phyloP scores from a whole-genome alignment of 192 early-diverging fungal genomes.

The Spizellomyces sp. region DNA sequence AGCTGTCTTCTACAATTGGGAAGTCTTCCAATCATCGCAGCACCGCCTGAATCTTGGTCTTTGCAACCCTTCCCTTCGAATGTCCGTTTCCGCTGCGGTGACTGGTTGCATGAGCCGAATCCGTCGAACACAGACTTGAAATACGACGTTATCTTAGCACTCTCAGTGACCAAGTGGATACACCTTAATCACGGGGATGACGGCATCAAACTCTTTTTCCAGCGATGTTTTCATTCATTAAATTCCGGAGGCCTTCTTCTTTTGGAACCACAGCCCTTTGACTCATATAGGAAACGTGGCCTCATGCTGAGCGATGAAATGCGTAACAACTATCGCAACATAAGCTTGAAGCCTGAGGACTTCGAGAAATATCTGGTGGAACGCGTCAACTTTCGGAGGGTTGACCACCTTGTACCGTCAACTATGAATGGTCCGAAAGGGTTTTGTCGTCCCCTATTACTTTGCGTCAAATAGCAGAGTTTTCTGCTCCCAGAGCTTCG shows the following conservation, averaged over 20 bases:
- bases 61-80: constrained; percentile 62
- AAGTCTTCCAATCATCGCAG: constrained; percentile 30
- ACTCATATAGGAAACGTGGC: constrained; percentile 52
- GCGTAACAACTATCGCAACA: constrained; percentile 20
- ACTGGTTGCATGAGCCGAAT: constrained; percentile 58
- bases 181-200: constrained; percentile 74
- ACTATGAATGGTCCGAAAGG: too few relatives aligned
- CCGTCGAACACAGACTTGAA: constrained; percentile 11
- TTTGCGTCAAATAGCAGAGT: too few relatives aligned
- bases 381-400: too few relatives aligned
- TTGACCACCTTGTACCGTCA: too few relatives aligned
- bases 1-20: constrained; percentile 49
- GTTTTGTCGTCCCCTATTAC: too few relatives aligned
- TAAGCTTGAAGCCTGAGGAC: constrained; percentile 13
- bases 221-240: constrained; percentile 60
- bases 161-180: constrained; percentile 82
- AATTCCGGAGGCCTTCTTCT: constrained; percentile 64
- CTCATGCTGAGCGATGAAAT: background rate
- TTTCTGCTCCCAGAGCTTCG: too few relatives aligned
- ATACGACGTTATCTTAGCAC: constrained; percentile 70
- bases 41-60: background rate
- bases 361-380: constrained; percentile 4
- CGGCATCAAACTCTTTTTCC: constrained; percentile 68
- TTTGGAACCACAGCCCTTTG: constrained; percentile 70
- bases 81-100: constrained; percentile 56